Base-by-base conservation (phyloP, 371 early-diverging fungal species). In the Nematocida ausubeli region DNA sequence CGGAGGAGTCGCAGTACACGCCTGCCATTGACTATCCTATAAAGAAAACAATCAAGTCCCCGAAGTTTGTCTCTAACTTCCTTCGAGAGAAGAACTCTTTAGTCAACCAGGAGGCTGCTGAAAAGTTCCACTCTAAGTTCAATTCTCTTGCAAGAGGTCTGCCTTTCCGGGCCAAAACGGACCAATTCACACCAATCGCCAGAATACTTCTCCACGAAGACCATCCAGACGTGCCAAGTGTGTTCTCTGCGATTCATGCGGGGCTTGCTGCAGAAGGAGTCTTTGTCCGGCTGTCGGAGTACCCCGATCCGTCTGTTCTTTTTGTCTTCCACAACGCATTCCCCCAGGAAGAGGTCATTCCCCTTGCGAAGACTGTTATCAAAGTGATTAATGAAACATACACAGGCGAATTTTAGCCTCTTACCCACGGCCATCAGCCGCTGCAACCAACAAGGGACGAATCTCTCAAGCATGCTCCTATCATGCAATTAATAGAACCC, bases 1-100 rank as follows among this genome's bases (percentile, higher is more conserved):
- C 34, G n/a, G 65, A 54, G n/a, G 65, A 44, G 56, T 75, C 9
- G 26, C 22, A 49, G 40, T 51, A 65, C 49, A 57, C 67, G 24
- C 65, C 65, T n/a, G 78, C 80, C 28, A 44, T 75, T 28, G 78
- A 75, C 54, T 75, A 42, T 51, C 78, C 78, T 4, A 24, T 35
- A 3, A 40, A 50, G 39, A 50, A 35, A 63, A 6, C 49, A 3
- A 34, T 28, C 34, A 55, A 49, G 28, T 65, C 78, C 9, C 78
- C 78, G 14, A 75, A 75, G 68, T 75, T 75, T 63, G 26, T 47
- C 32, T 30, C 28, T 3, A 26, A 47, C 16, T 40, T 49, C 3
- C 9, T 26, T 16, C 24, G 78, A 42, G 78, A 75, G 39, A 75
- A 65, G 35, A 75, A 75, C 54, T 14, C 42, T 16, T 67, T 75